Percentiles rank a stretch among this genome's conserved stretches.
phyloP scores from a whole-genome alignment of 1,139 yeast species.

The Pneumocystis oryctolagi region DNA sequence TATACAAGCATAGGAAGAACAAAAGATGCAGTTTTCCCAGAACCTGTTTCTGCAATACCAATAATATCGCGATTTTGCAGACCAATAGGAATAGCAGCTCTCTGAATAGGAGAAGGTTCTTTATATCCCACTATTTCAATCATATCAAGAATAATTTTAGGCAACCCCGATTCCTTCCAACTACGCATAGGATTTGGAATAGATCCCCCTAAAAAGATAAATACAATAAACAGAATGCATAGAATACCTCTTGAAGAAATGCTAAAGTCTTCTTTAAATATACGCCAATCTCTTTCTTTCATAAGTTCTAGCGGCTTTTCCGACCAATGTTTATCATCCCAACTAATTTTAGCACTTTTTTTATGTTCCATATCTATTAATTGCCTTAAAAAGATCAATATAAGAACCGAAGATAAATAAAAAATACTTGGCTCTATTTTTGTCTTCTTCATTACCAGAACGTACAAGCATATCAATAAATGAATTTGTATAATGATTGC shows the following conservation, averaged over 20 bases:
- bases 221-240: background rate
- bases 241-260: constrained; percentile 42
- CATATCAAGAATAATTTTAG: constrained; percentile 30
- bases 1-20: constrained; percentile 57
- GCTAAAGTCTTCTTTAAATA: constrained; percentile 61
- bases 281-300: constrained; percentile 82
- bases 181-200: constrained; percentile 48
- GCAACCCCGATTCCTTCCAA: constrained; percentile 54
- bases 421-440: constrained; percentile 4
- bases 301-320: constrained; percentile 47
- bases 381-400: background rate
- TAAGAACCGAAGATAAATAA: background rate
- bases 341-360: constrained; percentile 11
- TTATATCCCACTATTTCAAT: constrained; percentile 33
- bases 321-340: constrained; percentile 48
- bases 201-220: constrained; percentile 17
- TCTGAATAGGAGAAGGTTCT: constrained; percentile 77
- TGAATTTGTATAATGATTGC: background rate
- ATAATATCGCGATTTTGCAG: constrained; percentile 47
- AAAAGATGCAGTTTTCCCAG: constrained; percentile 85
- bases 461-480: constrained; percentile 4
- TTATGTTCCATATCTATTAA: constrained; percentile 3
- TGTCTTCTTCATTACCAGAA: background rate
- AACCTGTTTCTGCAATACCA: constrained; percentile 93
- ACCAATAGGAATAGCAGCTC: constrained; percentile 74